A percentile compares a stretch with the other conserved stretches of the same genome.
Conservation (phyloP, 2,329 filamentous ascomycete genomes). For the Cladosporium sp. region DNA sequence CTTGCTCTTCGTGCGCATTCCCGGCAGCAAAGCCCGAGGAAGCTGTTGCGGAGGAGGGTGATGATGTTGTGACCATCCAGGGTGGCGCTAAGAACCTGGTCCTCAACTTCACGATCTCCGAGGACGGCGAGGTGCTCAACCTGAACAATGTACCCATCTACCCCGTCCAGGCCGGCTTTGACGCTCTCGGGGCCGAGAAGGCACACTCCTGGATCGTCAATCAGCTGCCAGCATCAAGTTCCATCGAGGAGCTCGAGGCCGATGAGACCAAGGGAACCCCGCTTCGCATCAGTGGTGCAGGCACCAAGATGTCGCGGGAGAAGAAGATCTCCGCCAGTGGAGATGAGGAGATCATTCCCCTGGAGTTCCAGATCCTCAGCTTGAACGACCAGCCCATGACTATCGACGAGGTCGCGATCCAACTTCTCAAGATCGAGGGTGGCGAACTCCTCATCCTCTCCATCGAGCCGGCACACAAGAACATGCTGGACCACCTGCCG, state of each 20-base stretch:
- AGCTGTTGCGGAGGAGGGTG: constrained; percentile 18
- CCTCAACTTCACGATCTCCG: constrained; percentile 49
- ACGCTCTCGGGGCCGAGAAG: constrained; percentile 4
- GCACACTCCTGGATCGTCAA: constrained; percentile 5
- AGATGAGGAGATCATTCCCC: constrained; percentile 47
- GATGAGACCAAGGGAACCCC: constrained; percentile 29
- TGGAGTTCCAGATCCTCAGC: constrained; percentile 56
- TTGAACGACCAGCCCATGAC: constrained; percentile 48
- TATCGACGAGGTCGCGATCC: constrained; percentile 52
- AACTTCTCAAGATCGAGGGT: constrained; percentile 53
- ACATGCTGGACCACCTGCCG: constrained; percentile 9
- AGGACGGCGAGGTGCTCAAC: constrained; percentile 43
- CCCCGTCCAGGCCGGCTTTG: constrained; percentile 23
- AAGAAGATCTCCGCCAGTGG: constrained; percentile 47
- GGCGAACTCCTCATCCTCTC: constrained; percentile 50
- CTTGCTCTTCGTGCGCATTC: constrained; percentile 51
- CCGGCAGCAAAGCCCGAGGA: constrained; percentile 24
- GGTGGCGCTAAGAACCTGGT: constrained; percentile 28
- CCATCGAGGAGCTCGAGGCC: constrained; percentile 11
- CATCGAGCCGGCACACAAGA: constrained; percentile 7
- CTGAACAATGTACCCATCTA: constrained; percentile 59
- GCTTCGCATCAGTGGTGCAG: constrained; percentile 27
- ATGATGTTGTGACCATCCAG: constrained; percentile 25
- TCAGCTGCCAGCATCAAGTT: constrained; percentile 3
- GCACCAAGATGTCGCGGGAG: constrained; percentile 31